A percentile compares a stretch with the other conserved stretches of the same genome.
Evolutionary conservation across 192 early-diverging fungal species (phyloP).

Genomic region (Pilaira anomala): DNA sequence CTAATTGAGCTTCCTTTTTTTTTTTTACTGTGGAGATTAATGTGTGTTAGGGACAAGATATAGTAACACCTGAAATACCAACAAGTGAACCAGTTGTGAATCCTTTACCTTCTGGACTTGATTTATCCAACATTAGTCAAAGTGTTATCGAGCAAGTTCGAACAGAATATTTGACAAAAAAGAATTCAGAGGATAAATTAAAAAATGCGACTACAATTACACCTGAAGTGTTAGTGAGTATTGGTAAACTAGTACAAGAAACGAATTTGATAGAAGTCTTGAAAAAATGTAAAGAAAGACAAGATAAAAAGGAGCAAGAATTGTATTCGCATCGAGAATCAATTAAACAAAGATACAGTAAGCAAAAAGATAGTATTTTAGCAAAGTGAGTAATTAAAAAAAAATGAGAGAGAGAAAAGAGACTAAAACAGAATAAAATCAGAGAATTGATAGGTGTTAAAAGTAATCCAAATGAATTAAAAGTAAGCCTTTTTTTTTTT

Average conservation of each 20-base stretch:
- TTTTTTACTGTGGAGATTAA: too few species aligned
- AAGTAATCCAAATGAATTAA: constrained; percentile 5
- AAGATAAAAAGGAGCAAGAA: constrained; percentile 24
- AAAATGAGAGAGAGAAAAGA: background rate
- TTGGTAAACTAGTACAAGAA: constrained; percentile 22
- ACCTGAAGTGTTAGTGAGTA: constrained; percentile 16
- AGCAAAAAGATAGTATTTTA: constrained; percentile 14
- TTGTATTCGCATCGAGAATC: constrained; percentile 16
- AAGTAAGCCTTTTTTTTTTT: background rate
- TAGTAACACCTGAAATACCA: too few species aligned
- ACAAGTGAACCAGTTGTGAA: too few species aligned
- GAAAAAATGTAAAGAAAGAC: constrained; percentile 11
- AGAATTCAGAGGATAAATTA: background rate
- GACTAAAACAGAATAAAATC: background rate
- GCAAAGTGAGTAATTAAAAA: constrained; percentile 16
- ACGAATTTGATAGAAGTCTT: constrained; percentile 12
- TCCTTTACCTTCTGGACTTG: constrained; percentile 9
- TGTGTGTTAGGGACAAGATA: too few species aligned
- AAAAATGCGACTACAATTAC: constrained; percentile 20
- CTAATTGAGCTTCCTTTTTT: too few species aligned
- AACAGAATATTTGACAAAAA: constrained; percentile 19
- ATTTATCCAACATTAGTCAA: constrained; percentile 21
- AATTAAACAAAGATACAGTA: constrained; percentile 4
- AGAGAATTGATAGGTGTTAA: constrained; percentile 27
- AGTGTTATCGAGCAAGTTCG: constrained; percentile 22